Conservation (phyloP, 768 basidiomycete species). For the Coprinopsis sp. region DNA sequence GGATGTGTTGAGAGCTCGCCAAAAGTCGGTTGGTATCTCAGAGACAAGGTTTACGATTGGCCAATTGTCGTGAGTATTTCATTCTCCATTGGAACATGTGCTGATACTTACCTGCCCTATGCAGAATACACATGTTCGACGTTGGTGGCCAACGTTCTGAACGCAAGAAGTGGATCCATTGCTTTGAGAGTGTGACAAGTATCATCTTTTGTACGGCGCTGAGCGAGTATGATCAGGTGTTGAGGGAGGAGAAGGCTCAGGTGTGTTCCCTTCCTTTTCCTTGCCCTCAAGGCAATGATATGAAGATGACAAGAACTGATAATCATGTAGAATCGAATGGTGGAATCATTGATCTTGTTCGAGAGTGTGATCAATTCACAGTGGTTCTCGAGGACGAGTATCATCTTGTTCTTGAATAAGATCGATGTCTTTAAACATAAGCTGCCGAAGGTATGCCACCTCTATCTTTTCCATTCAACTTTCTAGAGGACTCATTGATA, state of each 20-base stretch:
- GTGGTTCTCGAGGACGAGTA: constrained; percentile 88
- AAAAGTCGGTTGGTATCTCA: constrained; percentile 85
- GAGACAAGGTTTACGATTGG: constrained; percentile 82
- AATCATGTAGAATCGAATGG: constrained; percentile 82
- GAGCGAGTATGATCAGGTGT: too few relatives aligned
- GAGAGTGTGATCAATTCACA: too few relatives aligned
- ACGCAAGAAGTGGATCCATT: too few relatives aligned
- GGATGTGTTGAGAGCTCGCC: constrained; percentile 84
- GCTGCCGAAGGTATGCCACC: constrained; percentile 50
- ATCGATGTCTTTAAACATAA: constrained; percentile 92
- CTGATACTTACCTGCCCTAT: too few relatives aligned
- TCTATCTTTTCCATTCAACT: too few relatives aligned
- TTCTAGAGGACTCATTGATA: constrained; percentile 5
- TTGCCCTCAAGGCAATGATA: not conserved
- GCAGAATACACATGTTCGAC: constrained; percentile 66
- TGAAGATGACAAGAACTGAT: too few relatives aligned
- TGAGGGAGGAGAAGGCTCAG: constrained; percentile 63
- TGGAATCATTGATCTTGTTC: too few relatives aligned
- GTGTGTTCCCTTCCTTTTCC: constrained; percentile 28
- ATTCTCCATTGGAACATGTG: not conserved
- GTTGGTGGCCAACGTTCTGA: constrained; percentile 84
- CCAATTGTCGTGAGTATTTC: constrained; percentile 44
- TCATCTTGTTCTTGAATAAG: constrained; percentile 90
- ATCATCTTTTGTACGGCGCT: too few relatives aligned
- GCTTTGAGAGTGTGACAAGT: too few relatives aligned